These are phyloP conservation scores for Coccomyxa sp. DNA, from an alignment of 139 green algal species.

Conservation along the genomic window DNA sequence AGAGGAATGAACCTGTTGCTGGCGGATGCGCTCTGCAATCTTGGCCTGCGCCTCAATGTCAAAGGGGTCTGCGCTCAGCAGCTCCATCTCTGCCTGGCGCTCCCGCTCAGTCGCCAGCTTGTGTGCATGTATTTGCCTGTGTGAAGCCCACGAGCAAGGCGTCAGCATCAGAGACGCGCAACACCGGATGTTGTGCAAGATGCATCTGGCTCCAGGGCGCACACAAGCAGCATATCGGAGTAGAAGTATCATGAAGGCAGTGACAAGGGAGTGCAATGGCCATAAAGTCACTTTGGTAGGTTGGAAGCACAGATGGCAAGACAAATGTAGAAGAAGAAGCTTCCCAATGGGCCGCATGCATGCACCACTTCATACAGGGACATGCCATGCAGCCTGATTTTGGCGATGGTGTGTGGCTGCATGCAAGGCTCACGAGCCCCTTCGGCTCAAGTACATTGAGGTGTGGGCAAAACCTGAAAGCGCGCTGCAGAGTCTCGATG, in stretches of 20 bases:
- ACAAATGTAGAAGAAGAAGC: not conserved
- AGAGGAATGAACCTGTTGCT: conserved; percentile 12
- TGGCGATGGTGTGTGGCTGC: not conserved
- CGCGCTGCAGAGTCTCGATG: conserved; percentile 17
- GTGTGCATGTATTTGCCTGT: conserved; percentile 5
- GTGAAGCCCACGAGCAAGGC: conserved; percentile 12
- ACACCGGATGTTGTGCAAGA: not conserved
- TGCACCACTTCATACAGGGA: not conserved
- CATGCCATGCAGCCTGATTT: not conserved
- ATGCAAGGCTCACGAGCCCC: not conserved
- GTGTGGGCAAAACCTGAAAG: not conserved
- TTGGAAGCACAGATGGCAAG: not conserved
- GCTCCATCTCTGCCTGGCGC: conserved; percentile 10
- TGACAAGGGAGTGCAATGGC: not conserved
- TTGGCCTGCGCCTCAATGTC: conserved; percentile 77
- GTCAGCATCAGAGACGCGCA: too few species aligned
- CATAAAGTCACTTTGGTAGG: not conserved
- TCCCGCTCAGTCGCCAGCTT: conserved; percentile 1
- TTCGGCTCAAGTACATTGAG: too few species aligned
- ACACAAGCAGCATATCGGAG: not conserved
- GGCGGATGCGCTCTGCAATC: conserved; percentile 85
- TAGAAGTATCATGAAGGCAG: not conserved
- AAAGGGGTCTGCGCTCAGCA: conserved; percentile 82
- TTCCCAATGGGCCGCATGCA: not conserved
- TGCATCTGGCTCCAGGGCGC: not conserved